Conservation (phyloP, 305 asterid genomes). For the Caryopteris hybrid region DNA sequence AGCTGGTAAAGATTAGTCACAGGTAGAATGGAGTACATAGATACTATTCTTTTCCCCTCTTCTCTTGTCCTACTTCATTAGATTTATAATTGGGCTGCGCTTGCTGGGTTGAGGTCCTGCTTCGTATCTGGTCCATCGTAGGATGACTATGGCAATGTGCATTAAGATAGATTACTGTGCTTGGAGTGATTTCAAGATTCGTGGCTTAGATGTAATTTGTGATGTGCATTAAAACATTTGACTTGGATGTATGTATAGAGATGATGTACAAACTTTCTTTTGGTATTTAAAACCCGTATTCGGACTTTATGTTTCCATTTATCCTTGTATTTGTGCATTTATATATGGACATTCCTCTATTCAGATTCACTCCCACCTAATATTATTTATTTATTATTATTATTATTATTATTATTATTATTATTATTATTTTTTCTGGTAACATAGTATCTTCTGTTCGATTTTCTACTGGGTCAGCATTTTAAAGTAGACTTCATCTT, state of each 20-base stretch:
- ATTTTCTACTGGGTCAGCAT: no score
- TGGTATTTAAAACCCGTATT: background rate
- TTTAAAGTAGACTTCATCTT: no score
- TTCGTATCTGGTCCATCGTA: background rate
- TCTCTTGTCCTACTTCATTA: background rate
- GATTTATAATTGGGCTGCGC: no score
- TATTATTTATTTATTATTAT: no score
- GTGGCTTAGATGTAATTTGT: background rate
- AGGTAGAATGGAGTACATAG: background rate
- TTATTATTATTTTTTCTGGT: no score
- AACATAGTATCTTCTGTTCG: no score
- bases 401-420: no score
- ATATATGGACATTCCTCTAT: background rate
- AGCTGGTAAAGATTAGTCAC: conserved; percentile 2
- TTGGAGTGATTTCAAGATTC: background rate
- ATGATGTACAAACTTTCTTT: background rate
- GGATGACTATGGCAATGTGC: conserved; percentile 5
- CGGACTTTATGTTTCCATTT: background rate
- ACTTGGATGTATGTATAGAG: background rate
- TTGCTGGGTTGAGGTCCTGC: background rate
- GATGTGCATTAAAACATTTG: background rate
- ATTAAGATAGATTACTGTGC: background rate
- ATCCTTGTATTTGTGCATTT: background rate
- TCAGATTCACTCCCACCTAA: no score
- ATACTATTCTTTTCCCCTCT: background rate